Evolutionary conservation across 768 basidiomycete genomes (phyloP).

Genomic region (Gloeophyllum trabeum): DNA sequence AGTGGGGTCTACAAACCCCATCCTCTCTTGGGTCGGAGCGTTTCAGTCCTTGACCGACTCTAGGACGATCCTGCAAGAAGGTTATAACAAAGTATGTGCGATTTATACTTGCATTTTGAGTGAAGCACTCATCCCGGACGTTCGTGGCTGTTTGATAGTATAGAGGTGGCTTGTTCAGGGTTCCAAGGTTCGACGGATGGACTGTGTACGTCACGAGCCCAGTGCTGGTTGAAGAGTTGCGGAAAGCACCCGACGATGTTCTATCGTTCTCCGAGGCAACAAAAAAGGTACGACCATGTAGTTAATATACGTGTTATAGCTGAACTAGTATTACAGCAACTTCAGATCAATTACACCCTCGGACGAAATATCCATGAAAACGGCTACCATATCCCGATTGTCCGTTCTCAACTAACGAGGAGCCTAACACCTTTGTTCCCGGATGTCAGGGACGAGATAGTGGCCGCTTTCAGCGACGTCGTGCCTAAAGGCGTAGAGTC

Average conservation of each 20-base stretch:
- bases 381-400: slow-evolving; percentile 18
- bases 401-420: slow-evolving; percentile 19
- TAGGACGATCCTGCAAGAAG: slow-evolving; percentile 16
- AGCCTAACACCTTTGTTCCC: slow-evolving; percentile 26
- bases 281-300: slow-evolving; percentile 17
- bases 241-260: slow-evolving; percentile 23
- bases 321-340: slow-evolving; percentile 13
- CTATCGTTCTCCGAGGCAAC: slow-evolving; percentile 22
- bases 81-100: slow-evolving; percentile 21
- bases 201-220: slow-evolving; percentile 22
- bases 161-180: slow-evolving; percentile 19
- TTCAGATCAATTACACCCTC: slow-evolving; percentile 28
- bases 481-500: too few species aligned
- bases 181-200: slow-evolving; percentile 23
- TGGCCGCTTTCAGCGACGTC: slow-evolving; percentile 24
- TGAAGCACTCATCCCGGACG: too few species aligned
- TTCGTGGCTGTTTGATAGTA: slow-evolving; percentile 16
- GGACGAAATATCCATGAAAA: slow-evolving; percentile 18
- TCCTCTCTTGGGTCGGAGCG: slow-evolving; percentile 17
- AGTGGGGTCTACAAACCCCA: too few species aligned
- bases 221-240: slow-evolving; percentile 26
- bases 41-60: slow-evolving; percentile 9
- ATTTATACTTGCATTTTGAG: too few species aligned
- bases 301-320: background rate
- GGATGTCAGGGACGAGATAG: slow-evolving; percentile 33